These are phyloP conservation scores for Kokia cookei DNA, from an alignment of 441 rosid genomes.

Conservation along the genomic window DNA sequence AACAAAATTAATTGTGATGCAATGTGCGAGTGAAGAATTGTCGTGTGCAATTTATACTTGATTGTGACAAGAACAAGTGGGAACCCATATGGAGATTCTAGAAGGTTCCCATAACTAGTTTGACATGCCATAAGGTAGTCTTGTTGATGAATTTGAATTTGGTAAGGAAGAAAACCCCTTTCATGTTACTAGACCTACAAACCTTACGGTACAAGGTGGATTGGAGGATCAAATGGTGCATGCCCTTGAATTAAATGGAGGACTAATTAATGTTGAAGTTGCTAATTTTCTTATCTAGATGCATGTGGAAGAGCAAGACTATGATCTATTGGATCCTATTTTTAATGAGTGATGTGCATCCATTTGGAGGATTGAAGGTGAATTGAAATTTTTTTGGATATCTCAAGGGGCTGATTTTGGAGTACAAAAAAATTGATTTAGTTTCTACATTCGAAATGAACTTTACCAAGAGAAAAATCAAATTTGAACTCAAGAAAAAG, in stretches of 20 bases:
- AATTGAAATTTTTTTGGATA: slow-evolving; percentile 65
- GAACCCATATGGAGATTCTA: no score
- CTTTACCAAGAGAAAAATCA: slow-evolving; percentile 51
- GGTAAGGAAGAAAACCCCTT: not conserved
- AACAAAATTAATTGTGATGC: no score
- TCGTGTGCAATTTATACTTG: no score
- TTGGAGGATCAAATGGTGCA: not conserved
- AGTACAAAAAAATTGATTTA: slow-evolving; percentile 27
- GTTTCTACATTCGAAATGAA: slow-evolving; percentile 20
- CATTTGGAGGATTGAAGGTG: slow-evolving; percentile 23
- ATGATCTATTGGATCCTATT: not conserved
- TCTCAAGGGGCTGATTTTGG: slow-evolving; percentile 37
- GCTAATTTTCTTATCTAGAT: not conserved
- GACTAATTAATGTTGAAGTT: not conserved
- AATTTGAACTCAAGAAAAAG: slow-evolving; percentile 56
- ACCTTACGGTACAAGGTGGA: not conserved
- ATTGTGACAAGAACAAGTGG: no score
- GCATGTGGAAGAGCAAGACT: not conserved
- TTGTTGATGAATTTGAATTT: not conserved
- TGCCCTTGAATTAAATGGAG: not conserved
- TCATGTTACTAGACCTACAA: not conserved
- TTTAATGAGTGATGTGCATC: not conserved
- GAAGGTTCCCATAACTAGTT: no score
- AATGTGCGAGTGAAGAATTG: no score
- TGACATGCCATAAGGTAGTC: no score